A percentile compares a stretch with the other conserved stretches of the same genome.
Conservation (phyloP, 371 early-diverging fungal species). For the Sporodiniella umbellata region DNA sequence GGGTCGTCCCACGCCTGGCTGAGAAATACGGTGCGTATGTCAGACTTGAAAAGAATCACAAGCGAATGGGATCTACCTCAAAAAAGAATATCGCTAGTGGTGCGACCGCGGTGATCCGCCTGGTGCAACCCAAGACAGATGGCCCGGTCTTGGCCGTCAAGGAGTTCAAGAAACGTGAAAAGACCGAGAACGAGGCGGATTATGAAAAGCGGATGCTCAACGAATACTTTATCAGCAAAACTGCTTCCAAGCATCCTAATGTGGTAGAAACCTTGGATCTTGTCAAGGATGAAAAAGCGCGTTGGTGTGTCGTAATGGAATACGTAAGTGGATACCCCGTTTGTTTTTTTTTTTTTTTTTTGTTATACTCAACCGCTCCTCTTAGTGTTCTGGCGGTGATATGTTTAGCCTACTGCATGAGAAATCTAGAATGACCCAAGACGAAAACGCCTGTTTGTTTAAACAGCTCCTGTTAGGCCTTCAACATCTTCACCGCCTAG, state of each 20-base stretch:
- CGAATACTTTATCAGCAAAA: slow-evolving; percentile 72
- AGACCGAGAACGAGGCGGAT: slow-evolving; percentile 56
- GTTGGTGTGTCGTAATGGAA: slow-evolving; percentile 70
- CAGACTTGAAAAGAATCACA: slow-evolving; percentile 23
- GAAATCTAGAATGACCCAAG: slow-evolving; percentile 16
- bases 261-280: slow-evolving; percentile 73
- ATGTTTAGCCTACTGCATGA: no score
- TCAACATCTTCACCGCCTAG: slow-evolving; percentile 92
- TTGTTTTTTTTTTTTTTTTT: not conserved
- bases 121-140: slow-evolving; percentile 22
- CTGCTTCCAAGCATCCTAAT: slow-evolving; percentile 57
- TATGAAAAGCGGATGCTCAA: slow-evolving; percentile 67
- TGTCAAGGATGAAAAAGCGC: slow-evolving; percentile 52
- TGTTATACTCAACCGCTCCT: no score
- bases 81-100: slow-evolving; percentile 42
- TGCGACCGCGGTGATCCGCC: slow-evolving; percentile 44
- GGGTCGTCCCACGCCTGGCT: slow-evolving; percentile 10
- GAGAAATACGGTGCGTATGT: slow-evolving; percentile 41
- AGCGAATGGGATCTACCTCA: slow-evolving; percentile 26
- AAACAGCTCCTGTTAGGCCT: slow-evolving; percentile 93
- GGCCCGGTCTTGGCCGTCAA: slow-evolving; percentile 42
- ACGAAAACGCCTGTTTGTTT: slow-evolving; percentile 55
- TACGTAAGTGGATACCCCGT: slow-evolving; percentile 32
- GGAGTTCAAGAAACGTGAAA: slow-evolving; percentile 60
- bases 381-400: no score